These are phyloP conservation scores for Trichosporon sp. DNA, from an alignment of 1,284 basidiomycete species.

Conservation along the genomic window DNA sequence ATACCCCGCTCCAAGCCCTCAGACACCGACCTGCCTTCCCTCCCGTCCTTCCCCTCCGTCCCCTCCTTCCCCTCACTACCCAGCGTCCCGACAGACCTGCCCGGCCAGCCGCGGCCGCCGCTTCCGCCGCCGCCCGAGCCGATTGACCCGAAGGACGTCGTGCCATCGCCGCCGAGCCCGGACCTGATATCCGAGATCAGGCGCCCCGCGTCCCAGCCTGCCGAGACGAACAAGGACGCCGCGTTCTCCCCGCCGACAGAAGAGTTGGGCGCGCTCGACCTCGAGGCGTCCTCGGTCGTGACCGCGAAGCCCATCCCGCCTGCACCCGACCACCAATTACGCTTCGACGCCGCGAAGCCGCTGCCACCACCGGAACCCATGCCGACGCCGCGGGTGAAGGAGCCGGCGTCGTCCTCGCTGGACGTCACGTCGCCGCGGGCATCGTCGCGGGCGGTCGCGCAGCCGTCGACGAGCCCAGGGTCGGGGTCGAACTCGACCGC, in stretches of 20 bases:
- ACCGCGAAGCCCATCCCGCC: not conserved
- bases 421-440: not conserved
- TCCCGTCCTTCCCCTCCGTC: conserved; percentile 6
- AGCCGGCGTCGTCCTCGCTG: not conserved
- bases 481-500: not conserved
- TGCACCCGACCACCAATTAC: not conserved
- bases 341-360: not conserved
- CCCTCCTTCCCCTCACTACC: conserved; percentile 16
- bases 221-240: not conserved
- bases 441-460: not conserved
- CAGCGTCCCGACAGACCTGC: conserved; percentile 17
- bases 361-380: not conserved
- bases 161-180: conserved; percentile 22
- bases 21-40: not conserved
- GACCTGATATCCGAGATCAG: conserved; percentile 14
- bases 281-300: not conserved
- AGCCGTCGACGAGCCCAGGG: not conserved
- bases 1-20: not conserved
- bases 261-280: not conserved
- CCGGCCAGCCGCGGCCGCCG: conserved; percentile 5
- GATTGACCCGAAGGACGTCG: conserved; percentile 2
- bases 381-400: not conserved
- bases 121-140: conserved; percentile 10
- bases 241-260: not conserved
- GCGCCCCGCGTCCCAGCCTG: not conserved